A percentile compares a stretch with the other conserved stretches of the same genome.
Evolutionary conservation across 495 filamentous ascomycete genomes (phyloP).

Genomic region (Lepidopterella palustris): DNA sequence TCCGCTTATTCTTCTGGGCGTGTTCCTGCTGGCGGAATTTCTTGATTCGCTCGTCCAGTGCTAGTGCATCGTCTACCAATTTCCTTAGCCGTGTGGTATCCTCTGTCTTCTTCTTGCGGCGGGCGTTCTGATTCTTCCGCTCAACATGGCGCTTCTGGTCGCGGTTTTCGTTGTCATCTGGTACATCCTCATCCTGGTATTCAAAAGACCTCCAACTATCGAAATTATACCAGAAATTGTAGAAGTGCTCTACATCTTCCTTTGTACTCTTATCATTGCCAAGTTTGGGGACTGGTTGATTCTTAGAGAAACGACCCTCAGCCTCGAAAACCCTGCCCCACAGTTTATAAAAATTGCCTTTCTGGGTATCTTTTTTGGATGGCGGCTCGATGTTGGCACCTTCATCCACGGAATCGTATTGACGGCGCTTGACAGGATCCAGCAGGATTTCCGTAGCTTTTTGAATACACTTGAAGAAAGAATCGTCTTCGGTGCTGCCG

Average conservation of each 20-base stretch:
- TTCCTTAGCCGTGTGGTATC: constrained; percentile 84
- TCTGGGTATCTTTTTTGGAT: constrained; percentile 75
- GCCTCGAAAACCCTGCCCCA: constrained; percentile 82
- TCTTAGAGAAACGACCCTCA: constrained; percentile 87
- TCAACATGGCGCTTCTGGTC: constrained; percentile 98
- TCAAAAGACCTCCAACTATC: constrained; percentile 97
- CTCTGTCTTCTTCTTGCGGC: constrained; percentile 98
- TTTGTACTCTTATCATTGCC: constrained; percentile 79
- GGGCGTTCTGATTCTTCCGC: constrained; percentile 94
- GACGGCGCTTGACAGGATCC: constrained; percentile 86
- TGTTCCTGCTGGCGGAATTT: constrained; percentile 84
- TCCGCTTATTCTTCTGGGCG: constrained; percentile 90
- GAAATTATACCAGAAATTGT: constrained; percentile 99
- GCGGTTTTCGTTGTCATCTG: constrained; percentile 96
- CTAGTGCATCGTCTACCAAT: constrained; percentile 76
- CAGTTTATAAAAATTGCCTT: constrained; percentile 89
- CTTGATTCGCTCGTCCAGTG: constrained; percentile 91
- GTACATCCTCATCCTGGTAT: constrained; percentile 97
- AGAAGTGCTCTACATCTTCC: constrained; percentile 87
- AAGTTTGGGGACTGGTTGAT: constrained; percentile 75
- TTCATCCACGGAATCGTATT: constrained; percentile 96
- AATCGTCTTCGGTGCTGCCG: constrained; percentile 83
- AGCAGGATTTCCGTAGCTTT: constrained; percentile 90
- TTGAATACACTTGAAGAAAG: constrained; percentile 99
- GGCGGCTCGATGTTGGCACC: constrained; percentile 85